phyloP scores from a whole-genome alignment of 345 rosid species.

The Mallotus nudiflorus region DNA sequence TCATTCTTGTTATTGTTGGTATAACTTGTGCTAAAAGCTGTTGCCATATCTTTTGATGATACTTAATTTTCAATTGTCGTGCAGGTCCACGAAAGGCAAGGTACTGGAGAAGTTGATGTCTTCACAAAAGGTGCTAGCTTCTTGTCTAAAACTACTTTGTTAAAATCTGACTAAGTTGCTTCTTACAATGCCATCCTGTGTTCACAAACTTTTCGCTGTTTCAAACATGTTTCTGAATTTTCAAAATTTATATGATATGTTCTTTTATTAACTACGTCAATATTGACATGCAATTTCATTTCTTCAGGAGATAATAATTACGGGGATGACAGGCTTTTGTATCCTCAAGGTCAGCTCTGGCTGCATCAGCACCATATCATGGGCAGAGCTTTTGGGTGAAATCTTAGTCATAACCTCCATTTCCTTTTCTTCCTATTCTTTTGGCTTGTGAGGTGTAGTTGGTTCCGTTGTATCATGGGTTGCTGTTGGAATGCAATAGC shows the following conservation, averaged over 20 bases:
- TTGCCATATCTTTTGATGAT: slow-evolving; percentile 4
- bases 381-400: slow-evolving; percentile 86
- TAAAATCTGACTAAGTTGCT: slow-evolving; percentile 7
- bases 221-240: no score
- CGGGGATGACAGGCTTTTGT: slow-evolving; percentile 57
- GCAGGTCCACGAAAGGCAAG: slow-evolving; percentile 86
- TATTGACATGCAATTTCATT: neutral
- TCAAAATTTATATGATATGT: neutral
- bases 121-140: slow-evolving; percentile 79
- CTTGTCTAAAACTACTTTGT: slow-evolving; percentile 5
- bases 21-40: no score
- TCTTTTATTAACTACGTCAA: neutral
- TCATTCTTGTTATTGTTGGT: neutral
- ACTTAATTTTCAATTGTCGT: slow-evolving; percentile 9
- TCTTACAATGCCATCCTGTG: neutral
- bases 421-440: neutral
- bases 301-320: slow-evolving; percentile 63
- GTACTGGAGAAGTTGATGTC: slow-evolving; percentile 86
- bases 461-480: neutral
- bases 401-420: neutral
- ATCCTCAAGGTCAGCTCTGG: slow-evolving; percentile 71
- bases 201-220: no score
- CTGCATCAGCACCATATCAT: slow-evolving; percentile 60
- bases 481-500: neutral
- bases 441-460: neutral